Percentiles rank a stretch among this genome's conserved stretches.
These are phyloP conservation scores for Ustilago trichophora DNA, from an alignment of 1,284 basidiomycete species.

Conservation along the genomic window DNA sequence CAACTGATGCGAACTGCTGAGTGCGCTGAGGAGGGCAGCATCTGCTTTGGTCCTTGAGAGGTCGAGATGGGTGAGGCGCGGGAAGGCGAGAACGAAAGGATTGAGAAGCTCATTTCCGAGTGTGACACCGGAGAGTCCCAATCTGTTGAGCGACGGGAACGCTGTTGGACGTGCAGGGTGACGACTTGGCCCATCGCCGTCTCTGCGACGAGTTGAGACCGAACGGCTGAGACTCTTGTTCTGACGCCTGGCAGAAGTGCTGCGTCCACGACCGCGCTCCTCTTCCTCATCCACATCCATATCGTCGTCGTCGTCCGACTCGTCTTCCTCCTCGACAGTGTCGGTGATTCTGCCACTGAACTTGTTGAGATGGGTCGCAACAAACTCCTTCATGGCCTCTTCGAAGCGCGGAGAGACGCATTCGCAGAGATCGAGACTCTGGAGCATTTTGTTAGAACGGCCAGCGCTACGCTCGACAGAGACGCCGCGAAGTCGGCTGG, in stretches of 20 bases:
- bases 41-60: slow-evolving; percentile 75
- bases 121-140: slow-evolving; percentile 85
- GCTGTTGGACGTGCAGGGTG: slow-evolving; percentile 49
- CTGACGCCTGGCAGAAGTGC: slow-evolving; percentile 9
- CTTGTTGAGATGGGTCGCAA: slow-evolving; percentile 74
- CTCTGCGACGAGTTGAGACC: slow-evolving; percentile 65
- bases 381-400: slow-evolving; percentile 83
- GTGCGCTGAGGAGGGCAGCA: slow-evolving; percentile 76
- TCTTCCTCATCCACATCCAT: slow-evolving; percentile 69
- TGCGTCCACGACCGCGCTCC: slow-evolving; percentile 65
- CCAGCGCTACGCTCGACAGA: slow-evolving; percentile 54
- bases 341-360: slow-evolving; percentile 65
- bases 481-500: slow-evolving; percentile 57
- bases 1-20: slow-evolving; percentile 75
- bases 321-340: slow-evolving; percentile 49
- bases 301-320: slow-evolving; percentile 24
- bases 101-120: slow-evolving; percentile 79
- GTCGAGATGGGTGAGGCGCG: slow-evolving; percentile 81
- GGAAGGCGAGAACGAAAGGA: slow-evolving; percentile 84
- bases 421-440: slow-evolving; percentile 91
- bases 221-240: slow-evolving; percentile 68
- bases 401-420: slow-evolving; percentile 90
- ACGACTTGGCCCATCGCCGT: slow-evolving; percentile 46
- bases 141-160: slow-evolving; percentile 81
- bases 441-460: slow-evolving; percentile 69